Percentiles rank a stretch among this genome's conserved stretches.
phyloP scores from a whole-genome alignment of 352 stramenopile species.

The Phytophthora pluvialis region DNA sequence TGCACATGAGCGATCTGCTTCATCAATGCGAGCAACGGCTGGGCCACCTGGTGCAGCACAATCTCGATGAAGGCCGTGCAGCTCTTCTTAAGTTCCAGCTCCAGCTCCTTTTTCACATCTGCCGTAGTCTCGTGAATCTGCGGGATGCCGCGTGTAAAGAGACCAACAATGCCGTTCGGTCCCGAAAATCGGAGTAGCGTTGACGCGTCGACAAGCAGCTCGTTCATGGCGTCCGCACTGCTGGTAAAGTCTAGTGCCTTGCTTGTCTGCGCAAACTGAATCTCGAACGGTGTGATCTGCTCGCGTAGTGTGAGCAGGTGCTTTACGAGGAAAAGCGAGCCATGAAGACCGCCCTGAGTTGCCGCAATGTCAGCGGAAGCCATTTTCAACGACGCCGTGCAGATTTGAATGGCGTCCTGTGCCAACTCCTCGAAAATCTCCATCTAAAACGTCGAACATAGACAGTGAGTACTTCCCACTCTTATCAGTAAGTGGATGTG shows the following conservation, averaged over 20 bases:
- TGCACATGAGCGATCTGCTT: conserved; percentile 68
- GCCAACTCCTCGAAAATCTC: conserved; percentile 88
- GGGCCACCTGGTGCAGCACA: conserved; percentile 65
- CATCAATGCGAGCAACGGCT: conserved; percentile 63
- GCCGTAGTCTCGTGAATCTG: conserved; percentile 82
- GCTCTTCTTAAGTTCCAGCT: conserved; percentile 82
- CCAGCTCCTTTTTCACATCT: conserved; percentile 81
- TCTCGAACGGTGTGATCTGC: conserved; percentile 88
- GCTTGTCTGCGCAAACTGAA: conserved; percentile 74
- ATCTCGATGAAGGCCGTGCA: conserved; percentile 83
- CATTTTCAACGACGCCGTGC: conserved; percentile 78
- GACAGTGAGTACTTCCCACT: not conserved
- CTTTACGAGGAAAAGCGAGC: conserved; percentile 81
- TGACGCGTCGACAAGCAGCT: conserved; percentile 69
- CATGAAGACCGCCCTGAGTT: conserved; percentile 60
- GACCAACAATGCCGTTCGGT: conserved; percentile 60
- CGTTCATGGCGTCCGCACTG: conserved; percentile 74
- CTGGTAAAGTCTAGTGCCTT: conserved; percentile 83
- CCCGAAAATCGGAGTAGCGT: conserved; percentile 70
- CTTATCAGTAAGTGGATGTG: not conserved
- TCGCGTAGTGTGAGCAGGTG: conserved; percentile 84
- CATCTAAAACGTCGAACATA: conserved; percentile 44
- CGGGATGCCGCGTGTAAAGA: conserved; percentile 75
- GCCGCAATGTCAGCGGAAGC: conserved; percentile 68
- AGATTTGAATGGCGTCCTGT: conserved; percentile 85